These are phyloP conservation scores for Setomelanomma holmii DNA, from an alignment of 2,329 filamentous ascomycete species.

Conservation along the genomic window DNA sequence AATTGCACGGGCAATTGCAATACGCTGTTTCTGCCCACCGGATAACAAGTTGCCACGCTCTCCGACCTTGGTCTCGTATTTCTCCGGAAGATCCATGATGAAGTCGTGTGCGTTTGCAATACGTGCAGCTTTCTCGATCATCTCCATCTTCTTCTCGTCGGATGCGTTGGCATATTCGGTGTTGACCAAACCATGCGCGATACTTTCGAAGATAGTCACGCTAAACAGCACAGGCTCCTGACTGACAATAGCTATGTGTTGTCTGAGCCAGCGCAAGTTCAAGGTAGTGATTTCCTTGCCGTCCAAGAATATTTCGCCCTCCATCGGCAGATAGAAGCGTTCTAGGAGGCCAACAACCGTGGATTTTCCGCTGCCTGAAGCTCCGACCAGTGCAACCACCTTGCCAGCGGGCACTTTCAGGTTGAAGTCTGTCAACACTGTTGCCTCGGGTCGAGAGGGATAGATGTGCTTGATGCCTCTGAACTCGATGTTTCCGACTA, in stretches of 20 bases:
- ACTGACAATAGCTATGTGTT: conserved; percentile 89
- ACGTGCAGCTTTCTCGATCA: conserved; percentile 81
- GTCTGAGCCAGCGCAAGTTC: conserved; percentile 89
- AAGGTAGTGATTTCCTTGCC: conserved; percentile 80
- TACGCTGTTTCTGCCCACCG: conserved; percentile 95
- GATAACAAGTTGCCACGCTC: conserved; percentile 91
- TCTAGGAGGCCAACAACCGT: conserved; percentile 94
- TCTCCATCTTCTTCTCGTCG: conserved; percentile 71
- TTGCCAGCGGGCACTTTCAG: conserved; percentile 86
- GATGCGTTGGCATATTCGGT: conserved; percentile 73
- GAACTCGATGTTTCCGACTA: conserved; percentile 81
- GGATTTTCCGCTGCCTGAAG: conserved; percentile 92
- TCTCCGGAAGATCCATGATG: conserved; percentile 79
- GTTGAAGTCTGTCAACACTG: conserved; percentile 83
- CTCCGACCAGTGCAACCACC: conserved; percentile 90
- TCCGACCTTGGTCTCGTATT: conserved; percentile 93
- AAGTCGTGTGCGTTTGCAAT: conserved; percentile 97
- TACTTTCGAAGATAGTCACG: conserved; percentile 88
- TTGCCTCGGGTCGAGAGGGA: conserved; percentile 87
- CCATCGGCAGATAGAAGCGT: conserved; percentile 90
- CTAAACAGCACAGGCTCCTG: conserved; percentile 93
- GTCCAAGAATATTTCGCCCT: conserved; percentile 79
- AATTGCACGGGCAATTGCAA: conserved; percentile 89
- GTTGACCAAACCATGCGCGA: conserved; percentile 87
- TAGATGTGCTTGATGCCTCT: conserved; percentile 90